Percentiles rank a stretch among this genome's conserved stretches.
Conservation (phyloP, 1,284 basidiomycete species). For the Cutaneotrichosporon daszewskae region DNA sequence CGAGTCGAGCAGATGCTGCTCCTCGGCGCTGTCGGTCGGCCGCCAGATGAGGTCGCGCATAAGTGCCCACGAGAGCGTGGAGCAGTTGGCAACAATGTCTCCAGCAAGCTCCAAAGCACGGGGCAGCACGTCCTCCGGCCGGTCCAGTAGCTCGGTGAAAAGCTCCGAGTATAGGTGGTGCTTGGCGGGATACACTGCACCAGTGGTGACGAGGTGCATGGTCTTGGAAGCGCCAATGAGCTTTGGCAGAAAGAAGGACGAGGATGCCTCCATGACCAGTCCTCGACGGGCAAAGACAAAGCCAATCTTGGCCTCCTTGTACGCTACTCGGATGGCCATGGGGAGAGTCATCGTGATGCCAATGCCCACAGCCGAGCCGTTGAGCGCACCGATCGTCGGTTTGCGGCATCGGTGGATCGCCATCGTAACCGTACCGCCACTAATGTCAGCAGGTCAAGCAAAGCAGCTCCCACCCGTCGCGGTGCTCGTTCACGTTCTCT, state of each 20-base stretch:
- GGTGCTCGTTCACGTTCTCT: slow-evolving; percentile 10
- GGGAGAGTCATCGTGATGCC: slow-evolving; percentile 19
- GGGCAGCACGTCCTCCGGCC: slow-evolving; percentile 8
- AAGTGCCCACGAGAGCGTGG: slow-evolving; percentile 5
- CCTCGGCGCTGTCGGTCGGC: slow-evolving; percentile 8
- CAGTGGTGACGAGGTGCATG: slow-evolving; percentile 13
- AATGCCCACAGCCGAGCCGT: slow-evolving; percentile 15
- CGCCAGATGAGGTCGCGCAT: slow-evolving; percentile 14
- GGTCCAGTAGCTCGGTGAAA: slow-evolving; percentile 14
- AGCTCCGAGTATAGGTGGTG: slow-evolving; percentile 10
- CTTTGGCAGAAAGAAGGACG: slow-evolving; percentile 17
- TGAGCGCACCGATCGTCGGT: slow-evolving; percentile 15
- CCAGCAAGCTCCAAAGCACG: slow-evolving; percentile 13
- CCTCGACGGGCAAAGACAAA: slow-evolving; percentile 19
- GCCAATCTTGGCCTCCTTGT: slow-evolving; percentile 15
- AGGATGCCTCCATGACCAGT: slow-evolving; percentile 15
- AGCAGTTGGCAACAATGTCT: slow-evolving; percentile 11
- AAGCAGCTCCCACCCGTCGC: slow-evolving; percentile 7
- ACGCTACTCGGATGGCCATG: slow-evolving; percentile 14
- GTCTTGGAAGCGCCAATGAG: slow-evolving; percentile 8
- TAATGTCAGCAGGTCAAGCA: background rate
- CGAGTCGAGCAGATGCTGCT: slow-evolving; percentile 19
- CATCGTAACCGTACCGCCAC: slow-evolving; percentile 13
- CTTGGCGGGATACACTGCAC: slow-evolving; percentile 6
- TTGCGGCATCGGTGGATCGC: slow-evolving; percentile 17